Base-by-base conservation (phyloP, 2,329 filamentous ascomycete species). In the Claviceps quebecensis region DNA sequence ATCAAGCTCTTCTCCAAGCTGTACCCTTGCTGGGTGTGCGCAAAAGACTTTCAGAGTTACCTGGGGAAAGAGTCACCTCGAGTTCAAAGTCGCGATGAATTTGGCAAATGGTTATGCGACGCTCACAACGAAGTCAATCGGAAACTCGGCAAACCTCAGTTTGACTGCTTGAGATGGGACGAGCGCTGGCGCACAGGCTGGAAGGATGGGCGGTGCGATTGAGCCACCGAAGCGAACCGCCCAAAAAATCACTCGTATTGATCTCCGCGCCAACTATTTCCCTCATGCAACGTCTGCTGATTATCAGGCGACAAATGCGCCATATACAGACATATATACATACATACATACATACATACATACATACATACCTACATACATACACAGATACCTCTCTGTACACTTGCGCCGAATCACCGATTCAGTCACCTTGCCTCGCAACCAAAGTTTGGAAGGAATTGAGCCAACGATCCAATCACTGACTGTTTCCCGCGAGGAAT, bases 1-100 rank as follows among this genome's bases (percentile, higher is more conserved):
- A 75, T 98, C 59, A 71, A 73, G 23, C 74, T 89, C 2, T 95
- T 98, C 65, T 83, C 86, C 26, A 85, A 84, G 58, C 69, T 97
- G 19, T 98, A 98, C 63, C 93, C 93, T 4, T 98, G 93, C 72
- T 95, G 90, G 88, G 79, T 86, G 3, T 98, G 93, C 67, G 93
- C 90, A 37, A 85, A 91, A 54, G 91, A 97, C 64, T 96, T 98
- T 66, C 84, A 84, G 65, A 66, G 65, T 0, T 97, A 91, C 76
- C 83, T 97, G 72, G 74, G 73, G 55, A 76, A 77, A 56, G 85
- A 90, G 57, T 78, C 79, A 62, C 82, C 91, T 40, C 66, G 67
- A 55, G 71, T 78, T 8, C 71, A 68, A 40, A 78, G 75, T 56
- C 69, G 80, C 39, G 77, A 81, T 52, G 84, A 88, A 59, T 88